Evolutionary conservation across 2,329 filamentous ascomycete genomes (phyloP), one percentile per base, ranked within the genome.

Genomic region (Capronia epimyces): DNA sequence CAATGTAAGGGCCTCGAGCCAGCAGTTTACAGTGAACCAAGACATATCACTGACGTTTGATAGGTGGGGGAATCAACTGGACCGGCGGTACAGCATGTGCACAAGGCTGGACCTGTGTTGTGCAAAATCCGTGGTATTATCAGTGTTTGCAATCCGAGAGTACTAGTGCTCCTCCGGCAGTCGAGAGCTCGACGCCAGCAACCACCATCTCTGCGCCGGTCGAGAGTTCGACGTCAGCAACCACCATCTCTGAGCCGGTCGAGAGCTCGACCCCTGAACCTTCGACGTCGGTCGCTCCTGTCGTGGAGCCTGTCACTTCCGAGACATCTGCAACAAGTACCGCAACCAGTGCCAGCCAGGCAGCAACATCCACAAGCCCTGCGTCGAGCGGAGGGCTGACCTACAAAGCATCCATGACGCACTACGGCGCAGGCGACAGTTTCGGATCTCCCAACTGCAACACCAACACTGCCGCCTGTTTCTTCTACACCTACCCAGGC

Each of bases 391-490:
- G 42, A 8, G 34, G 34, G 15, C 34, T 37, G 16, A 55, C 56
- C 16, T 60, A 58, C 62, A 62, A 62, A 36, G 55, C 66, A n/a
- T 66, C 65, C 22, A 64, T 67, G 56, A 68, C 66, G 13, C 50
- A 65, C 42, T 69, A 70, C 52, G 66, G 67, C 24, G 52, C 62
- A 12, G 62, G 62, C 43, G 67, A 69, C 49, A 59, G 36, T 25
- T 62, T 62, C 46, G 64, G 64, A 45, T 63, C 60, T 29, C 59
- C 60, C 10, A 69, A 67, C 55, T 69, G 67, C 60, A 66, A 68
- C 53, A 63, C 61, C 42, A 60, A 63, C 43, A 66, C 64, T 15
- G 66, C 66, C 13, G 68, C 69, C 37, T 68, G 66, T 50, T 68
- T 64, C 34, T 66, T 65, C 56, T 60, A 57, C 43, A 60, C 58